Conservation (phyloP, 2,329 filamentous ascomycete genomes). For the Truncatella angustata region DNA sequence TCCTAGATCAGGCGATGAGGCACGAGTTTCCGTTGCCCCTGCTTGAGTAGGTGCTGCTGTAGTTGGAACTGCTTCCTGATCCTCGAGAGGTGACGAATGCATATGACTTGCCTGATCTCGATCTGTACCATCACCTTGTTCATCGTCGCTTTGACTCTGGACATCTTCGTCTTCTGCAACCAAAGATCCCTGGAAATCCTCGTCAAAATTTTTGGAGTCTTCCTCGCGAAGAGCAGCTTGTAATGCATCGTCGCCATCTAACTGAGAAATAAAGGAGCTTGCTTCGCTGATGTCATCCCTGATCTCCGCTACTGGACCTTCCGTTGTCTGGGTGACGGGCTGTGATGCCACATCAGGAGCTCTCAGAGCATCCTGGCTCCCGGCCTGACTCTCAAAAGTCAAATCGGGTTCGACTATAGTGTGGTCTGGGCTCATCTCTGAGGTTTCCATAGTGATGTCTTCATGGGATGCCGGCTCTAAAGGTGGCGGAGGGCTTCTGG, state of each 20-base stretch:
- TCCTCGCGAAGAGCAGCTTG: slow-evolving; percentile 11
- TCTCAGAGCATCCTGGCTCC: not conserved
- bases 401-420: not conserved
- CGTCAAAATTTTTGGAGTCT: not conserved
- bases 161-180: not conserved
- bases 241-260: slow-evolving; percentile 12
- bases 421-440: not conserved
- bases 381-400: slow-evolving; percentile 1
- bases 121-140: too few species aligned
- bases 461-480: not conserved
- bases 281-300: not conserved
- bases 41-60: not conserved
- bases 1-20: not conserved
- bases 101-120: not conserved
- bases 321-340: not conserved
- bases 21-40: not conserved
- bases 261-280: slow-evolving; percentile 6
- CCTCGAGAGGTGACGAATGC: not conserved
- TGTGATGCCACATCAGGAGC: not conserved
- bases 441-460: not conserved
- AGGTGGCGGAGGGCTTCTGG: not conserved
- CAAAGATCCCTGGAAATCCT: not conserved
- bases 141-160: not conserved
- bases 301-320: not conserved
- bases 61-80: not conserved